Evolutionary conservation across 257 asterid species (phyloP).

Genomic region (Pogostemon cablin): DNA sequence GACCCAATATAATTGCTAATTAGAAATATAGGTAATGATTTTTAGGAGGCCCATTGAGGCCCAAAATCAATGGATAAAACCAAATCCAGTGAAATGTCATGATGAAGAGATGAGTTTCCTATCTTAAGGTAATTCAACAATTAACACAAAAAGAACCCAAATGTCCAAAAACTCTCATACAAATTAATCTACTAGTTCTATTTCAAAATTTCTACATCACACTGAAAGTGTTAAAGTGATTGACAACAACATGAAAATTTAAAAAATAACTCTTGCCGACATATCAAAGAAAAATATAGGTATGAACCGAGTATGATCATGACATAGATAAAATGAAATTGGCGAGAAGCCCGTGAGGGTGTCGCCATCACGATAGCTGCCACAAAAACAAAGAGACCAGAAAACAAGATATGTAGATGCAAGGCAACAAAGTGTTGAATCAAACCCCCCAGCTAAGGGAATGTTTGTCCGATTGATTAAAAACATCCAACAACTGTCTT

Average conservation of each 20-base stretch:
- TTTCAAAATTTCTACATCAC: neutral
- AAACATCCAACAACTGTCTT: conserved; percentile 43
- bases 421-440: conserved; percentile 50
- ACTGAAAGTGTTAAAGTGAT: no score
- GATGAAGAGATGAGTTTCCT: neutral
- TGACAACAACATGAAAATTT: no score
- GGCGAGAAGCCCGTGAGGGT: conserved; percentile 12
- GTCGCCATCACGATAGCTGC: conserved; percentile 33
- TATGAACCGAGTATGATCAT: neutral
- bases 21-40: neutral
- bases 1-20: neutral
- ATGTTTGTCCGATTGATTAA: conserved; percentile 52
- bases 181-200: no score
- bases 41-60: no score
- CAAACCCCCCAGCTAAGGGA: conserved; percentile 61
- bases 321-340: conserved; percentile 9
- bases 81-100: neutral
- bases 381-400: conserved; percentile 15
- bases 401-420: conserved; percentile 14
- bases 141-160: no score
- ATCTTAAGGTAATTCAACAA: neutral
- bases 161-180: neutral
- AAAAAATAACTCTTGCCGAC: no score
- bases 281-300: no score
- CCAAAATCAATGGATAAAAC: no score